These are phyloP conservation scores for Cucurbita argyrosperma DNA, from an alignment of 306 rosid genomes.

Conservation along the genomic window DNA sequence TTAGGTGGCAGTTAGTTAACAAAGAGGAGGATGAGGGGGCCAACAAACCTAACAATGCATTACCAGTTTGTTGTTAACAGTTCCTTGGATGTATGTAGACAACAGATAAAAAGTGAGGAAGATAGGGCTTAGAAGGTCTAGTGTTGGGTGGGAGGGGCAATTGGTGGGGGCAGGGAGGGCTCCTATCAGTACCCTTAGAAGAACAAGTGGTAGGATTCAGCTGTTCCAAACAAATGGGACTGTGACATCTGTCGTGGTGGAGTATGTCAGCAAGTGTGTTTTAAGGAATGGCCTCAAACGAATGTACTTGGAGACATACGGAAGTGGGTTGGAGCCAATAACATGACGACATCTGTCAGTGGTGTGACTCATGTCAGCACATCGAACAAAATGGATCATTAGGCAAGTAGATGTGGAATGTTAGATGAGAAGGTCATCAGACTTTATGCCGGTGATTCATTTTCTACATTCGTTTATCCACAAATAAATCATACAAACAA, in stretches of 20 bases:
- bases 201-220: constrained; percentile 1
- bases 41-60: not conserved
- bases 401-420: not conserved
- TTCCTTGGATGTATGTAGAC: not conserved
- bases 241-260: constrained; percentile 1
- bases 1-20: not conserved
- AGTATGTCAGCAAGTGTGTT: not conserved
- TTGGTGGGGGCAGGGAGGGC: not conserved
- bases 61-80: not conserved
- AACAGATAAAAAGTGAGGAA: not conserved
- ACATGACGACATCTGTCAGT: not conserved
- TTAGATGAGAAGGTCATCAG: not conserved
- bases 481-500: not conserved
- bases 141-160: not conserved
- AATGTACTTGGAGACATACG: not conserved
- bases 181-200: not conserved
- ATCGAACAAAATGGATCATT: not conserved
- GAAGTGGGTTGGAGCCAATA: not conserved
- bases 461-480: not conserved
- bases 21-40: not conserved
- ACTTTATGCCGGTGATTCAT: not conserved
- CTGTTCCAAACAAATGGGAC: not conserved
- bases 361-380: not conserved
- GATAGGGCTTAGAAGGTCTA: not conserved
- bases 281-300: not conserved